Percentiles rank a stretch among this genome's conserved stretches.
phyloP scores from a whole-genome alignment of 2,329 filamentous ascomycete genomes.

The Myotisia sp. region DNA sequence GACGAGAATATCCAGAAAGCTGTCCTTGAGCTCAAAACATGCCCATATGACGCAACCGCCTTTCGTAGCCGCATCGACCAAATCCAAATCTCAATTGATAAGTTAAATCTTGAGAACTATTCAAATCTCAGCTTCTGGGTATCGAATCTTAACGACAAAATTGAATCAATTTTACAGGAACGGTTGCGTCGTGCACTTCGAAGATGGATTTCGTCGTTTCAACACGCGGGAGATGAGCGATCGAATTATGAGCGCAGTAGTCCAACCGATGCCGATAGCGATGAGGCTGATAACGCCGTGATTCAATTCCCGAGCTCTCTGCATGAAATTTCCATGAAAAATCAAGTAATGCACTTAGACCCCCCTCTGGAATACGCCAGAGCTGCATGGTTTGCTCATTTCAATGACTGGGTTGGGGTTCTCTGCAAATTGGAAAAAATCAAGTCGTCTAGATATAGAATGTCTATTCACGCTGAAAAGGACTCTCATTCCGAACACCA shows the following conservation, averaged over 20 bases:
- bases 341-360: constrained; percentile 92
- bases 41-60: constrained; percentile 63
- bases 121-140: constrained; percentile 90
- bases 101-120: constrained; percentile 91
- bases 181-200: constrained; percentile 73
- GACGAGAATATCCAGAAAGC: constrained; percentile 71
- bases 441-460: constrained; percentile 89
- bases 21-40: constrained; percentile 67
- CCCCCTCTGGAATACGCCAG: constrained; percentile 83
- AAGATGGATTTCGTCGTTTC: constrained; percentile 77
- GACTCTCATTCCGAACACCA: constrained; percentile 34
- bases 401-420: constrained; percentile 85
- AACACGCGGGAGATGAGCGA: constrained; percentile 36
- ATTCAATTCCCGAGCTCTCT: constrained; percentile 43
- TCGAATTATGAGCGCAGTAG: constrained; percentile 14
- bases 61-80: constrained; percentile 70
- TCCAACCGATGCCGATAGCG: constrained; percentile 13
- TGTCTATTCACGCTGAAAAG: constrained; percentile 47
- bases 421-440: constrained; percentile 88
- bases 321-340: constrained; percentile 93
- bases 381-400: constrained; percentile 81
- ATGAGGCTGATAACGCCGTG: constrained; percentile 17
- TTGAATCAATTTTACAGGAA: constrained; percentile 64
- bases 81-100: constrained; percentile 86
- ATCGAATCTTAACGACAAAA: constrained; percentile 66